Base-by-base conservation (phyloP, 768 basidiomycete genomes). In the Mycena venus region DNA sequence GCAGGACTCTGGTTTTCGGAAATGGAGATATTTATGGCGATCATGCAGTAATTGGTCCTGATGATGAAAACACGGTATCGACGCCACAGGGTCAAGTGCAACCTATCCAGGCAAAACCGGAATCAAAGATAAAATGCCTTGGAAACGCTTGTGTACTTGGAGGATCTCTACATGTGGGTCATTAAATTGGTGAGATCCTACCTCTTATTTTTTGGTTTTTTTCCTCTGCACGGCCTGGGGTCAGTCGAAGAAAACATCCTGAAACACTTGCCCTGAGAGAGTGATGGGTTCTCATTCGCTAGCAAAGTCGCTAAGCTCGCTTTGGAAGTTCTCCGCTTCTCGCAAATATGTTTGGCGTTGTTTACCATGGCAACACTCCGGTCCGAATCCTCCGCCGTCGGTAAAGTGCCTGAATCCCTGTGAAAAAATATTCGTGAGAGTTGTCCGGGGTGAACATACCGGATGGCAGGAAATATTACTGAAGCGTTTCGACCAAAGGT, bases 21-120 rank as follows among this genome's bases (percentile, higher is more conserved):
- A 74, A 74, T 66, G 63, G 73, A 51, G 73, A 74, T 74, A 74
- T 74, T 60, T 74, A 70, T 66, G 68, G 40, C 62, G 62, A 74
- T 74, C 72, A 73, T 65, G 14, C 58, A 62, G 65, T 68, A 73
- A 73, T 65, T 63, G 55, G 62, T 44, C 56, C n/a, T n/a, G n/a
- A n/a, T 74, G 73, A 74, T 74, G 67, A 69, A 49, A 63, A 64
- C 61, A 67, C 60, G 60, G 27, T 47, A 47, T 69, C 36, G 23
- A 69, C 73, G 73, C 73, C 73, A 74, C 73, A 74, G 68, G 68
- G 68, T 38, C 72, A 7, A 65, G 11, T 23, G n/a, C 25, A 4
- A 11, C 12, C 58, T n/a, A 60, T 60, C 3, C 23, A 38, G 23
- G 25, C 58, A 17, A 60, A 32, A 40, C 66, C 72, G 31, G 62